phyloP scores from a whole-genome alignment of 2,329 filamentous ascomycete species.

The Aspergillus pseudoviridinutans region DNA sequence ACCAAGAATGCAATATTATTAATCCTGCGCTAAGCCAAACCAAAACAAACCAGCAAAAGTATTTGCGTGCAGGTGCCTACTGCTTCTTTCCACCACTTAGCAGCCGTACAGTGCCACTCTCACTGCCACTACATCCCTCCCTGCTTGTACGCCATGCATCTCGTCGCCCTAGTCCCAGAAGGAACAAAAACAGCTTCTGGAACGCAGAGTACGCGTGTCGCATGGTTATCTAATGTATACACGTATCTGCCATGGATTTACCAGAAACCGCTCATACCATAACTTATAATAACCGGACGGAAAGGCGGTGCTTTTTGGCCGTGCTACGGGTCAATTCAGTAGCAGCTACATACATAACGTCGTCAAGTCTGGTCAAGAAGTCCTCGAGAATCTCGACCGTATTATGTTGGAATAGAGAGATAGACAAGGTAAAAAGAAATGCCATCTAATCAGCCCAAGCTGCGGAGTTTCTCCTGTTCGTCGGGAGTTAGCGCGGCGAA shows the following conservation, averaged over 20 bases:
- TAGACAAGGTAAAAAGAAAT: background rate
- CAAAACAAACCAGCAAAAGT: background rate
- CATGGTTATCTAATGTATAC: background rate
- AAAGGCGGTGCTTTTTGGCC: background rate
- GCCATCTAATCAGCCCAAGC: constrained; percentile 19
- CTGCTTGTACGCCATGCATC: background rate
- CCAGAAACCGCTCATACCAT: too few relatives aligned
- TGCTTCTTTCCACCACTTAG: background rate
- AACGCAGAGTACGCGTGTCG: background rate
- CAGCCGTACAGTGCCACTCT: background rate
- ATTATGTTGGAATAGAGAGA: background rate
- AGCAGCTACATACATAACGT: background rate
- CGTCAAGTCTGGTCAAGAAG: background rate
- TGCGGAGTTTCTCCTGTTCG: constrained; percentile 44
- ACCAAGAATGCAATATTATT: background rate
- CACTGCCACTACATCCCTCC: background rate
- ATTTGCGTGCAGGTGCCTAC: background rate
- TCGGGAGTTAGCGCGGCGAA: constrained; percentile 52
- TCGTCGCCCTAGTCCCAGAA: background rate
- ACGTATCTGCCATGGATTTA: background rate
- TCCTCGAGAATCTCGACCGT: background rate
- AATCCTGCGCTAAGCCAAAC: background rate
- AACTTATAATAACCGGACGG: background rate
- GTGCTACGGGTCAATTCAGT: background rate
- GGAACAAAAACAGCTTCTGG: background rate